Evolutionary conservation across 129 eudicot species (phyloP), one percentile per base, ranked within the genome.

Genomic region (Dittrichia graveolens): DNA sequence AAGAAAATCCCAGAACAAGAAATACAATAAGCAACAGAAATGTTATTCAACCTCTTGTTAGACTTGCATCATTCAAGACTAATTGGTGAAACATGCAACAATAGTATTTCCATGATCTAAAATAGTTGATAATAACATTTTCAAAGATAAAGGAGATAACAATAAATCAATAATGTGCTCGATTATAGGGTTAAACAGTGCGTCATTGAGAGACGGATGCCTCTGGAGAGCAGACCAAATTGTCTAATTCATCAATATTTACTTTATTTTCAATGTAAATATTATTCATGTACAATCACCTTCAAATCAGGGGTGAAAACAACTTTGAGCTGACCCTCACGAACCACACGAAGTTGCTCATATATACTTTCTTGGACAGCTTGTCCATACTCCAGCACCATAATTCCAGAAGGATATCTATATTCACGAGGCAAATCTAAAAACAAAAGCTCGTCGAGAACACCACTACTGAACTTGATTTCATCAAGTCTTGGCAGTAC

Each of bases 321-420:
- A 43, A 95, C 86, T 45, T 96, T 90, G 40, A 95, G 96, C 47
- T 81, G 97, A 69, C 99, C 99, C 82, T 95, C 99, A 47, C 97
- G 97, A 79, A 95, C 90, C 61, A 95, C 96, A 39, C 99, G 97
- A 55, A 95, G 89, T 71, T 95, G 99, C 79, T 95, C 99, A 62
- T 90, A 95, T 41, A 95, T 88, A 58, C 94, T 95, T 75, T 90
- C 99, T 81, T 90, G 95, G 78, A 90, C 96, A 65, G 99, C 96
- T 85, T 88, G 90, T 39, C 88, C 88, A 65, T 88, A 95, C 61
- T 95, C 97, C 80, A 95, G 77, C 76, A 91, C 82, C 97, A 95
- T 95, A 61, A 88, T 77, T 76, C 99, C 99, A 65, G 93, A 79
- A 44, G 85, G 81, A 71, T 75, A 81, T 82, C 94, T 84, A 67